Evolutionary conservation across 495 filamentous ascomycete genomes (phyloP).

Genomic region (Penicillium canescens): DNA sequence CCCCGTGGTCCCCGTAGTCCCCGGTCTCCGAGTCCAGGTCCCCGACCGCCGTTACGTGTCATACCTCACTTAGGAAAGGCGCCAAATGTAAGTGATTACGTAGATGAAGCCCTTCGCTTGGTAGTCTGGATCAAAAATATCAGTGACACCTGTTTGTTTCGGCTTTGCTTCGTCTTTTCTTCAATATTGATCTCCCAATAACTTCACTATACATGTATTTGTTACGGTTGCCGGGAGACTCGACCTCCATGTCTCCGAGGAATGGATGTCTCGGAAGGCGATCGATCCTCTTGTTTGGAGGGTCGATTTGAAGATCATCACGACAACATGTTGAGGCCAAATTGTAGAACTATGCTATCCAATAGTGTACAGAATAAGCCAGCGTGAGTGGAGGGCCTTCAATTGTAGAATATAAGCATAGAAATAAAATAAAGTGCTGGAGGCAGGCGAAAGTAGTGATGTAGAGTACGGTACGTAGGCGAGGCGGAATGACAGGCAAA

Average conservation of each 20-base stretch:
- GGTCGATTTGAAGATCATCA: not conserved
- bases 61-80: conserved; percentile 29
- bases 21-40: conserved; percentile 8
- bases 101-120: no score
- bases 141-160: not conserved
- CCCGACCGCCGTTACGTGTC: conserved; percentile 41
- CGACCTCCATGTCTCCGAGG: not conserved
- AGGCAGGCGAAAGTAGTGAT: no score
- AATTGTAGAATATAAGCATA: no score
- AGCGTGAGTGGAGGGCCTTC: no score
- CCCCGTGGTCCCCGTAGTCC: conserved; percentile 9
- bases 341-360: not conserved
- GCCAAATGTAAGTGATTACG: not conserved
- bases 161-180: not conserved
- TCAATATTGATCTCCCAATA: no score
- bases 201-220: no score
- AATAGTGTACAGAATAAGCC: not conserved
- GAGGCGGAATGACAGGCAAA: not conserved
- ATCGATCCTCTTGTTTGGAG: not conserved
- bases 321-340: not conserved
- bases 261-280: not conserved
- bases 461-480: not conserved
- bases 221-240: conserved; percentile 1
- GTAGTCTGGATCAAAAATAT: no score
- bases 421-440: no score